phyloP scores from a whole-genome alignment of 441 rosid species.

The Adansonia rubrostipa region DNA sequence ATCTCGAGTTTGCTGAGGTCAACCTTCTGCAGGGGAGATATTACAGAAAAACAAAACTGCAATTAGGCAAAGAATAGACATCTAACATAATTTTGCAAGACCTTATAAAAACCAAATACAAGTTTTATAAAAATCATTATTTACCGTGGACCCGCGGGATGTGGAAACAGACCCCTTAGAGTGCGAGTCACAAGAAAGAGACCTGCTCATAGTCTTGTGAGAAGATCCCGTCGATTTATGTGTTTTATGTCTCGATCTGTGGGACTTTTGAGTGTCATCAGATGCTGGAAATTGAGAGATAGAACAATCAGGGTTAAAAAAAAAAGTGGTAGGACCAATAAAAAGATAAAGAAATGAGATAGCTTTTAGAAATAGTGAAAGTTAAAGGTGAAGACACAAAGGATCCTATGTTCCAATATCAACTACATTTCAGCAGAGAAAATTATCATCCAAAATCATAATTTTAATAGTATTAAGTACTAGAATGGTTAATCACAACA shows the following conservation, averaged over 20 bases:
- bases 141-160: conserved; percentile 63
- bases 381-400: conserved; percentile 47
- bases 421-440: conserved; percentile 38
- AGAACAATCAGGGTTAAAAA: conserved; percentile 35
- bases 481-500: conserved; percentile 21
- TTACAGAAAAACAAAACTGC: not conserved
- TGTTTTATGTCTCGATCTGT: conserved; percentile 73
- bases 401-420: conserved; percentile 73
- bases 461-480: conserved; percentile 14
- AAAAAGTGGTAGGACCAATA: conserved; percentile 47
- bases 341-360: conserved; percentile 47
- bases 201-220: conserved; percentile 74
- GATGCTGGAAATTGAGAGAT: conserved; percentile 58
- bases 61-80: conserved; percentile 16
- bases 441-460: conserved; percentile 25
- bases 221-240: conserved; percentile 81
- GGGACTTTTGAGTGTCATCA: conserved; percentile 88
- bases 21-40: conserved; percentile 54
- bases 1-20: conserved; percentile 94
- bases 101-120: not conserved
- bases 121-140: conserved; percentile 5
- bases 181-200: conserved; percentile 82
- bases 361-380: conserved; percentile 58
- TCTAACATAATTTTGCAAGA: conserved; percentile 13
- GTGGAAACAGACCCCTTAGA: conserved; percentile 70